phyloP scores from a whole-genome alignment of 1,139 yeast species.

The Trichomonascaceae sp. region DNA sequence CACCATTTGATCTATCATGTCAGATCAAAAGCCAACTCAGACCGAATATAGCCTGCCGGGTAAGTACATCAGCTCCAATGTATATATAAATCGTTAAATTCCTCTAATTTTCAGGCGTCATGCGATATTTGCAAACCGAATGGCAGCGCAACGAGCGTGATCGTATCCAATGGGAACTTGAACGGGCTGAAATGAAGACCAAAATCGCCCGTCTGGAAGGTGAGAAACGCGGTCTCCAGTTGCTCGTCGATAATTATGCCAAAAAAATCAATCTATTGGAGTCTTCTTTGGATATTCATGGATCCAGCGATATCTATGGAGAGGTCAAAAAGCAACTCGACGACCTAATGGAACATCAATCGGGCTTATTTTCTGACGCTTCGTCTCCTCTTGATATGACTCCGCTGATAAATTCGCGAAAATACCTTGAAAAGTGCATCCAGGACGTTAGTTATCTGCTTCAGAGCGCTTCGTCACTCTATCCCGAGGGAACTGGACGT shows the following conservation, averaged over 20 bases:
- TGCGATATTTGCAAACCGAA: constrained; percentile 52
- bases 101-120: constrained; percentile 37
- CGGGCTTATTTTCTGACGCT: background rate
- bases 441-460: constrained; percentile 33
- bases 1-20: background rate
- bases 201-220: constrained; percentile 38
- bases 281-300: constrained; percentile 14
- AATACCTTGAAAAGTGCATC: constrained; percentile 32
- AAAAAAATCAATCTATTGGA: constrained; percentile 28
- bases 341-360: background rate
- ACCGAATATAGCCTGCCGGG: constrained; percentile 33
- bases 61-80: constrained; percentile 9
- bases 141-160: constrained; percentile 53
- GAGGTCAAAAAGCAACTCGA: constrained; percentile 4
- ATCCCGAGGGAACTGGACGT: constrained; percentile 4
- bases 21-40: constrained; percentile 7
- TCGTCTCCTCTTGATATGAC: constrained; percentile 20
- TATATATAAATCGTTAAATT: background rate
- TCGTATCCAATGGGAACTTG: constrained; percentile 51
- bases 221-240: constrained; percentile 33
- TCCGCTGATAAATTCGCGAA: constrained; percentile 28
- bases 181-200: constrained; percentile 46
- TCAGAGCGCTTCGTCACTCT: constrained; percentile 22
- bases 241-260: constrained; percentile 25
- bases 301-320: background rate